Evolutionary conservation across 306 rosid species (phyloP).

Genomic region (Rosa chinensis): DNA sequence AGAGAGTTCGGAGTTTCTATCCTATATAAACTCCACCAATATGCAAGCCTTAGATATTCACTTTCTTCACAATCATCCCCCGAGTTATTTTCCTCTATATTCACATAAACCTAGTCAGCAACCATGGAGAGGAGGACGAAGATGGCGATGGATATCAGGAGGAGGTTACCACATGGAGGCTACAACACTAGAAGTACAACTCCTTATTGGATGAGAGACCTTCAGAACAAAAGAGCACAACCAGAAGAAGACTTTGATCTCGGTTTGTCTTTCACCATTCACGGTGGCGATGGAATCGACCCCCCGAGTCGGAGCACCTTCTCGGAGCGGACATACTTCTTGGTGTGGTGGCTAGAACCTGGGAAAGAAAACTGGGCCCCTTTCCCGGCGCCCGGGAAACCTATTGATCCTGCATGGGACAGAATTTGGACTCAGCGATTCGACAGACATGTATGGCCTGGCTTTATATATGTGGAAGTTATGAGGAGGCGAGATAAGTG

Average conservation of each 20-base stretch:
- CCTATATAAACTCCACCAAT: neutral
- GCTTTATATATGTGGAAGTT: too few species aligned
- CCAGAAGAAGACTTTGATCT: neutral
- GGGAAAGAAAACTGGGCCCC: too few species aligned
- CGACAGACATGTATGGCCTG: too few species aligned
- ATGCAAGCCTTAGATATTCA: too few species aligned
- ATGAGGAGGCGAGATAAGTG: too few species aligned
- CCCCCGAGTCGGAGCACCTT: neutral
- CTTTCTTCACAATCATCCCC: neutral
- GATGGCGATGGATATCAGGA: neutral
- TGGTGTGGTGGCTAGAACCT: neutral
- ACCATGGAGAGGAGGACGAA: neutral
- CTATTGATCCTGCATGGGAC: too few species aligned
- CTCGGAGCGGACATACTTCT: neutral
- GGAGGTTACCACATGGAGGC: neutral
- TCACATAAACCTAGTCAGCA: neutral
- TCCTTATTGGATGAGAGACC: neutral
- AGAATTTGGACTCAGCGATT: too few species aligned
- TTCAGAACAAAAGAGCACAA: neutral
- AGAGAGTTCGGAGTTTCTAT: neutral
- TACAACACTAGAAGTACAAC: neutral
- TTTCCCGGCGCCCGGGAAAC: too few species aligned
- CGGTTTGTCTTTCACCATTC: neutral
- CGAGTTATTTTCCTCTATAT: neutral
- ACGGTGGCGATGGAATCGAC: neutral